Evolutionary conservation across 2,329 filamentous ascomycete genomes (phyloP).

Genomic region (Mariannaea elegans): DNA sequence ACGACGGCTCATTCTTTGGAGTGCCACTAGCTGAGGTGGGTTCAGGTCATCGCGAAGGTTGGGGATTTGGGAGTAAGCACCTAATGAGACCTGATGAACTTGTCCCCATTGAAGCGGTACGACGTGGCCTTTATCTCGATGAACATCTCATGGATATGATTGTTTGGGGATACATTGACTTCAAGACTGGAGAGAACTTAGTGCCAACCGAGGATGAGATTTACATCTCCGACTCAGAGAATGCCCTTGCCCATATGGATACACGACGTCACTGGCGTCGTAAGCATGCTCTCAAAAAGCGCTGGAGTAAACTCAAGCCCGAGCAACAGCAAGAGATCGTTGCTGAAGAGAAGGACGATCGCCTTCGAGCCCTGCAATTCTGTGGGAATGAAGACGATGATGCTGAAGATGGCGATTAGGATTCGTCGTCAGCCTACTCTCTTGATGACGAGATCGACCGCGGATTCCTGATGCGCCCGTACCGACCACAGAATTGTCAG

Average conservation of each 20-base stretch:
- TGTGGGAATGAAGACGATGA: constrained; percentile 36
- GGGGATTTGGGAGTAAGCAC: constrained; percentile 57
- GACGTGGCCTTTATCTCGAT: constrained; percentile 63
- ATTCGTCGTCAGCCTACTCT: constrained; percentile 18
- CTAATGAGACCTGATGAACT: constrained; percentile 67
- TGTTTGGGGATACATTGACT: constrained; percentile 69
- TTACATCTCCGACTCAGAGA: constrained; percentile 60
- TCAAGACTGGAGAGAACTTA: constrained; percentile 58
- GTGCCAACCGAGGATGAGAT: constrained; percentile 60
- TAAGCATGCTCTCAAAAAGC: constrained; percentile 56
- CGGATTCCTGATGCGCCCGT: constrained; percentile 43
- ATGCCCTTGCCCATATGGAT: constrained; percentile 43
- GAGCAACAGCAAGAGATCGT: constrained; percentile 50
- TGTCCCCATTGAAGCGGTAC: constrained; percentile 63
- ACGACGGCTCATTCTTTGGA: constrained; percentile 51
- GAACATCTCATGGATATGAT: constrained; percentile 65
- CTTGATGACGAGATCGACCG: constrained; percentile 47
- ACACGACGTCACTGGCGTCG: constrained; percentile 52
- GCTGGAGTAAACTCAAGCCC: constrained; percentile 49
- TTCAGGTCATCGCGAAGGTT: constrained; percentile 62
- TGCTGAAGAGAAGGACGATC: constrained; percentile 47
- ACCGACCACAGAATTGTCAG: constrained; percentile 8
- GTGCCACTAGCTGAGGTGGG: constrained; percentile 64
- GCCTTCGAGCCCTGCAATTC: constrained; percentile 47
- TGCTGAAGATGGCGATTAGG: constrained; percentile 20